A percentile compares a stretch with the other conserved stretches of the same genome.
These are phyloP conservation scores for Penicillium longicatenatum DNA, from an alignment of 495 filamentous ascomycete genomes.

Conservation along the genomic window DNA sequence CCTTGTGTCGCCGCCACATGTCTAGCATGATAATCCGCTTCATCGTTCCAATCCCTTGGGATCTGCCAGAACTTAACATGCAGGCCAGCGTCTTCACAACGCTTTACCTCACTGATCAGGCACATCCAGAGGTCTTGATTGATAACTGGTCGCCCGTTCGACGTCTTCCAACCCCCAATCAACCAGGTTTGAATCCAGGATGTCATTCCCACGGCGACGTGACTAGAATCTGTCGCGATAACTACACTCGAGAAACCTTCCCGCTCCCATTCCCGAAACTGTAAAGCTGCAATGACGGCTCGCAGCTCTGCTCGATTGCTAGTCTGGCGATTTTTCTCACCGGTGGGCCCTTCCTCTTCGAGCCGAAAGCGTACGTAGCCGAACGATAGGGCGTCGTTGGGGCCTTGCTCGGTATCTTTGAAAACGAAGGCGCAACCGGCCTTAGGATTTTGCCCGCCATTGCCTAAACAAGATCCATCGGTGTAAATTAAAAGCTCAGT, in stretches of 20 bases:
- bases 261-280: slow-evolving; percentile 6
- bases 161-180: slow-evolving; percentile 23
- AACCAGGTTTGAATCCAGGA: slow-evolving; percentile 28
- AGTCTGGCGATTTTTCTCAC: slow-evolving; percentile 17
- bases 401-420: background rate
- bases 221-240: slow-evolving; percentile 41
- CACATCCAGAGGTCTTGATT: slow-evolving; percentile 44
- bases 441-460: background rate
- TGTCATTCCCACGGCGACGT: slow-evolving; percentile 39
- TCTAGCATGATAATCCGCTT: background rate
- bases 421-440: slow-evolving; percentile 10
- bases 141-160: slow-evolving; percentile 22
- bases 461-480: slow-evolving; percentile 3
- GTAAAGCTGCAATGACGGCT: slow-evolving; percentile 41
- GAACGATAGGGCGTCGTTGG: no score
- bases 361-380: background rate
- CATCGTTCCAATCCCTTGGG: background rate
- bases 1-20: background rate
- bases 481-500: slow-evolving; percentile 8
- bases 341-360: no score
- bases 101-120: slow-evolving; percentile 20
- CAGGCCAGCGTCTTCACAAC: slow-evolving; percentile 20
- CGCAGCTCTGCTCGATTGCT: slow-evolving; percentile 47
- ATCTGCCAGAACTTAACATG: slow-evolving; percentile 34
- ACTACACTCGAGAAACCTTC: slow-evolving; percentile 28